phyloP scores from a whole-genome alignment of 2,329 filamentous ascomycete species.

The Xylariaceae sp. region DNA sequence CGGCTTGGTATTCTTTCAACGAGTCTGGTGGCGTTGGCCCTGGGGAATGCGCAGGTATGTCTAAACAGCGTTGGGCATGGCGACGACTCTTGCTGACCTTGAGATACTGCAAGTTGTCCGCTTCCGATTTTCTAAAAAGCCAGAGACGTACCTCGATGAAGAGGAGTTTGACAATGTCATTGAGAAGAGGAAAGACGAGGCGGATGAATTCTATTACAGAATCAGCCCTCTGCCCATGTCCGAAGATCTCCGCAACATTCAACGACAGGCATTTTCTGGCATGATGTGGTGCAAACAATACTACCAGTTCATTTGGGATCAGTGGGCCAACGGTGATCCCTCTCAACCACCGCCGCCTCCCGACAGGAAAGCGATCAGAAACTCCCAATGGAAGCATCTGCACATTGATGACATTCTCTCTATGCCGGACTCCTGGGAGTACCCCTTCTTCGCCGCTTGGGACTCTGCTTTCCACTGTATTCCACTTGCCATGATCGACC shows the following conservation, averaged over 20 bases:
- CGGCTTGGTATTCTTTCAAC: slow-evolving; percentile 89
- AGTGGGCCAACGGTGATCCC: slow-evolving; percentile 95
- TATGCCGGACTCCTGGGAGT: slow-evolving; percentile 99
- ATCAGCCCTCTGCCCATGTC: slow-evolving; percentile 92
- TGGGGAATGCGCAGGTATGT: slow-evolving; percentile 83
- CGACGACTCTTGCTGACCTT: slow-evolving; percentile 10
- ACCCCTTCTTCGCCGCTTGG: slow-evolving; percentile 97
- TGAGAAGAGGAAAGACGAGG: slow-evolving; percentile 81
- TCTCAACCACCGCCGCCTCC: slow-evolving; percentile 81
- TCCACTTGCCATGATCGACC: slow-evolving; percentile 93
- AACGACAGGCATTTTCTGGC: slow-evolving; percentile 88
- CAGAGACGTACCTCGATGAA: slow-evolving; percentile 81
- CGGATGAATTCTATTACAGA: slow-evolving; percentile 92
- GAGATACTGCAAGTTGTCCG: slow-evolving; percentile 64
- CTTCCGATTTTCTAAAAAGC: slow-evolving; percentile 78
- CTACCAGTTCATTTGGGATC: slow-evolving; percentile 95
- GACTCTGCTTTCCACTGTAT: slow-evolving; percentile 97
- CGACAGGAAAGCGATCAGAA: slow-evolving; percentile 75
- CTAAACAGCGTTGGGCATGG: slow-evolving; percentile 37
- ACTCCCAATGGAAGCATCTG: slow-evolving; percentile 90
- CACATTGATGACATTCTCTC: slow-evolving; percentile 92
- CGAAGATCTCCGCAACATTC: slow-evolving; percentile 90
- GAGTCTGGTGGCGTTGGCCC: slow-evolving; percentile 83
- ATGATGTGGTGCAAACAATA: slow-evolving; percentile 99
- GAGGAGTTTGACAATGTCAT: slow-evolving; percentile 89